Conservation (phyloP, 306 rosid genomes). For the Urtica urens region DNA sequence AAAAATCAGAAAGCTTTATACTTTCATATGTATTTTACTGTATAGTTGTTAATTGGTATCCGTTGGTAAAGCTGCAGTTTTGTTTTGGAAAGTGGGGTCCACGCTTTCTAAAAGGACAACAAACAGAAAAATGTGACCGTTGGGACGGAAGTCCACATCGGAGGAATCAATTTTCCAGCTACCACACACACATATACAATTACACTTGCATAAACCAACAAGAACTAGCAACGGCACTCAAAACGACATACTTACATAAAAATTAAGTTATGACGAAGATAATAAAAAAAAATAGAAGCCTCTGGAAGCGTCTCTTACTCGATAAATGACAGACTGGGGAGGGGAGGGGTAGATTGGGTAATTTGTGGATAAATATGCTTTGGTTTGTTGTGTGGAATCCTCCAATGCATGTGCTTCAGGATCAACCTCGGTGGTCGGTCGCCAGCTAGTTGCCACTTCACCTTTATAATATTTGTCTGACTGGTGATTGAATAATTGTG, state of each 20-base stretch:
- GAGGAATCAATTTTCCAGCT: neutral
- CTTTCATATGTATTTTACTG: neutral
- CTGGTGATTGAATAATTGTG: too few relatives aligned
- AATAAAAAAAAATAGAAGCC: neutral
- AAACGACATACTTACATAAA: neutral
- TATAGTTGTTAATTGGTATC: neutral
- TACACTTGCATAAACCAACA: neutral
- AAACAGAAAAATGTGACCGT: neutral
- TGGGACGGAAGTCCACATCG: neutral
- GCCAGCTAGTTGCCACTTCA: neutral
- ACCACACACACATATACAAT: neutral
- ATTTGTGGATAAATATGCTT: neutral
- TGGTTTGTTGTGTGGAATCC: neutral
- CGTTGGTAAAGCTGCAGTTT: neutral
- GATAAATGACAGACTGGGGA: slow-evolving; percentile 2
- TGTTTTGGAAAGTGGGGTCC: neutral
- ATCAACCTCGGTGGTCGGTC: neutral
- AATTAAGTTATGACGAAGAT: neutral
- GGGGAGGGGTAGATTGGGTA: neutral
- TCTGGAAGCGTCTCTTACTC: neutral
- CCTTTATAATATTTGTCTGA: neutral
- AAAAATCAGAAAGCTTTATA: neutral
- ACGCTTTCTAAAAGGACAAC: neutral
- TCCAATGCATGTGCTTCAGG: neutral
- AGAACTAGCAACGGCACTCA: too few relatives aligned